A percentile compares a stretch with the other conserved stretches of the same genome.
Evolutionary conservation across 345 rosid species (phyloP).

Genomic region (Citrus cavaleriei): DNA sequence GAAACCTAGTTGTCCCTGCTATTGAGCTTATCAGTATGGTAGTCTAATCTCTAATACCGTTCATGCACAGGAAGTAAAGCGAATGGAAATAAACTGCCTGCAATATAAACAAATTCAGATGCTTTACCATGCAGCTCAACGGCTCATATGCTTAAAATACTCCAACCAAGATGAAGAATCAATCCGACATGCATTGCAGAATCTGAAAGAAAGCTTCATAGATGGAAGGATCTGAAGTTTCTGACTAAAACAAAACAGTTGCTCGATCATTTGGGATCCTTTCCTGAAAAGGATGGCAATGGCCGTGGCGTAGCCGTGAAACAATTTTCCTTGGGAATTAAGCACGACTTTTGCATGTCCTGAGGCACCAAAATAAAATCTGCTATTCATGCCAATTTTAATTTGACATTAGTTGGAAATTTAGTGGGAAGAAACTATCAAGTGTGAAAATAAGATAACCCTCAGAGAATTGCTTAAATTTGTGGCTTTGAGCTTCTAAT

Average conservation of each 20-base stretch:
- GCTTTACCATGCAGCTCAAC: conserved; percentile 55
- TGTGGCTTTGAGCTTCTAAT: no score
- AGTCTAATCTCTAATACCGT: not conserved
- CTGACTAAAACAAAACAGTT: not conserved
- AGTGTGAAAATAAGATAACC: not conserved
- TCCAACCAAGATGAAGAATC: conserved; percentile 63
- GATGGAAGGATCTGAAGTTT: conserved; percentile 34
- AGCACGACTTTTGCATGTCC: not conserved
- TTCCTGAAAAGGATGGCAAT: not conserved
- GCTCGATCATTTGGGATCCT: not conserved
- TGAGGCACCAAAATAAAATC: not conserved
- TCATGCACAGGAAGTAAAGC: conserved; percentile 49
- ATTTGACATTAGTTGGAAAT: not conserved
- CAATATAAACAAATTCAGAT: conserved; percentile 43
- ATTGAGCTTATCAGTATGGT: not conserved
- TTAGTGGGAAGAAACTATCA: not conserved
- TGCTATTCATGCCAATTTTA: not conserved
- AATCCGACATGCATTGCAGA: conserved; percentile 62
- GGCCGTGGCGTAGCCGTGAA: not conserved
- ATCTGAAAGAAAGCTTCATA: conserved; percentile 51
- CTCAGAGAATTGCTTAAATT: no score
- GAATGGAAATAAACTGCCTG: conserved; percentile 62
- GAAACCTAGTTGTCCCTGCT: not conserved
- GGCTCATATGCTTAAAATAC: conserved; percentile 67
- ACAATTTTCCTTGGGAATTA: not conserved